Base-by-base conservation (phyloP, 73 alveolate species). In the Uronychia binucleata region DNA sequence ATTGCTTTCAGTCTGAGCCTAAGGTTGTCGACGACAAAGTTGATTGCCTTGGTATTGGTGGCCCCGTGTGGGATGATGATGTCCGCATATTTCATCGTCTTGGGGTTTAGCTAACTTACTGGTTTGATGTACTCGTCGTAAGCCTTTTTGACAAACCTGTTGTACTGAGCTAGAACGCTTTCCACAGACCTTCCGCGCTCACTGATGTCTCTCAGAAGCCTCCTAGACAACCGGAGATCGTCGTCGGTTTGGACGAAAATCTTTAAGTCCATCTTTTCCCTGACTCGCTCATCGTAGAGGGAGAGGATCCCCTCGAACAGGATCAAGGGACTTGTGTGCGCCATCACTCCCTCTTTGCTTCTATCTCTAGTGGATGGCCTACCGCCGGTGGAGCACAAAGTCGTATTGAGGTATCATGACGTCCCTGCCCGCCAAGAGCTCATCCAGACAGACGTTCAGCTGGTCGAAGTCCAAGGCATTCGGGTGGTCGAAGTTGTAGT, bases 221-320 rank as follows among this genome's bases (percentile, higher is more conserved):
- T 95, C 87, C 98, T 87, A 0, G 95, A 87, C 46, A 95, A 86
- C 80, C 98, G 90, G 33, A 93, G 85, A 81, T 95, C 98, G 81
- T 90, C 96, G 85, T 95, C 98, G 74, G 93, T 90, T 77, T 92
- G 89, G 28, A 95, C 96, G 80, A 91, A 95, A 33, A 95, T 87
- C 92, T 95, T 95, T 31, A 93, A 75, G 85, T 95, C 97, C 97
- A 95, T 92, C 74, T 91, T 80, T 31, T 95, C 94, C 85, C 99
- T 93, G 77, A 98, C 94, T 86, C 99, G 85, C 74, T 76, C 89
- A 93, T 98, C 99, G 92, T 96, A 94, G 34, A 98, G 95, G n/a
- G 99, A 96, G 82, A 98, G 89, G 46, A 98, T 98, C 30, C 99
- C 99, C 86, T 98, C 99, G 77, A 97, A 93, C 29, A 98, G 94